Evolutionary conservation across 1,284 basidiomycete genomes (phyloP).

Genomic region (Ganoderma lingzhi): DNA sequence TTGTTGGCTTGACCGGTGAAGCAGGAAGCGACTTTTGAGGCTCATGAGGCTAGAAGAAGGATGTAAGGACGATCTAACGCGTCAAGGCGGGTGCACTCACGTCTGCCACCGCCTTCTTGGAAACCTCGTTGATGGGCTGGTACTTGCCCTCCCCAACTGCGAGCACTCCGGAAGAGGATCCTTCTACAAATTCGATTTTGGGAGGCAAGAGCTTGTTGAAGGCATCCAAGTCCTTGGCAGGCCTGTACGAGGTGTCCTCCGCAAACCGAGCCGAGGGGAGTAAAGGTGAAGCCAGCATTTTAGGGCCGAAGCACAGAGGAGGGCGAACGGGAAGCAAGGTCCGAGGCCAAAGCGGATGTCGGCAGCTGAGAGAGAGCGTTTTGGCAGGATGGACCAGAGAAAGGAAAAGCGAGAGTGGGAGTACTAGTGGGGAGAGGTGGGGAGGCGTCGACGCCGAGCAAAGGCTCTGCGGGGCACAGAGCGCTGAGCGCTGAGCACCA

Average conservation of each 20-base stretch:
- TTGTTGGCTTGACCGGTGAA: neutral
- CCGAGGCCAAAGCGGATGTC: constrained; percentile 14
- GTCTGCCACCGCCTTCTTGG: constrained; percentile 45
- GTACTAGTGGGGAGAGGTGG: neutral
- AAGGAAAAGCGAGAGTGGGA: neutral
- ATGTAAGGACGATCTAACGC: neutral
- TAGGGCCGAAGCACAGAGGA: constrained; percentile 14
- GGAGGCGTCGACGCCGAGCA: constrained; percentile 2
- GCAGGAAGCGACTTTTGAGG: neutral
- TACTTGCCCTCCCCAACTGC: constrained; percentile 77
- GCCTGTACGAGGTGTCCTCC: constrained; percentile 59
- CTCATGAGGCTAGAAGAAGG: constrained; percentile 2
- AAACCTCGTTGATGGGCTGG: constrained; percentile 75
- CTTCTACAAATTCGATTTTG: constrained; percentile 81
- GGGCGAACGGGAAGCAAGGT: constrained; percentile 6
- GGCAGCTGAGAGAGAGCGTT: constrained; percentile 11
- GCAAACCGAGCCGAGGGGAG: constrained; percentile 59
- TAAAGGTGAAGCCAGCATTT: constrained; percentile 70
- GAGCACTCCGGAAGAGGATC: constrained; percentile 76
- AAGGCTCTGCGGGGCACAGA: neutral
- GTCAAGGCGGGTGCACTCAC: constrained; percentile 9
- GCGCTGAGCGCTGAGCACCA: too few species aligned
- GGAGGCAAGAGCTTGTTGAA: constrained; percentile 80
- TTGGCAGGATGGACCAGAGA: neutral
- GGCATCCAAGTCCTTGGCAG: constrained; percentile 72